Base-by-base conservation (phyloP, 2,329 filamentous ascomycete species). In the Alternaria hordeiaustralica region DNA sequence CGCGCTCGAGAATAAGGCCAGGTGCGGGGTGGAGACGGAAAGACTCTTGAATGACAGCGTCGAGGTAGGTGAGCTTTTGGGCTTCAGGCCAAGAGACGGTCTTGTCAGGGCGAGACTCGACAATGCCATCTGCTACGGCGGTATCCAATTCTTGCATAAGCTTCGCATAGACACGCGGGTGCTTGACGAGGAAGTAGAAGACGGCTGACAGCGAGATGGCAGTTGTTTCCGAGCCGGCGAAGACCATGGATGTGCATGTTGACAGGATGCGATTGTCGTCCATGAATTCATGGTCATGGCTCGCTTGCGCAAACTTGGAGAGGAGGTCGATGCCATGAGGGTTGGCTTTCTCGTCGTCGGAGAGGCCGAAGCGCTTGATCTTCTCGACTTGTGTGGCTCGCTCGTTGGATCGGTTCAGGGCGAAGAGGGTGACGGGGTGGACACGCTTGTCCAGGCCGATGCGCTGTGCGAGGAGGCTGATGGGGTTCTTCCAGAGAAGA, bases 191-290 rank as follows among this genome's bases (percentile, higher is more conserved):
- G 77, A 89, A 89, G 79, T 94, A 94, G 72, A 95, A 92, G 0
- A 94, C 86, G 7, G 89, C 85, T 6, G 87, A 87, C 0, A 94
- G 84, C 7, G 87, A 88, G 73, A 94, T 94, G 43, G 90, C 92
- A 0, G 92, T 95, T 0, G 92, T 95, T 78, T 96, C 92, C 3
- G 88, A 90, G 4, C 92, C 92, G 0, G 92, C 92, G 69, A 91
- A 87, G 65, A 84, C 82, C 90, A 92, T 92, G 61, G 85, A 88
- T n/a, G 90, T 87, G 54, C 89, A 90, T 81, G 91, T 90, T 7
- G 89, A 89, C 67, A 91, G 87, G 11, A 93, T 90, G 9, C 91
- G 84, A 4, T 84, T 84, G 71, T 92, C 88, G 23, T 84, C 88
- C 89, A 93, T 92, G 79, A 93, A 90, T 0, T 90, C 90, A 46